These are phyloP conservation scores for Pisolithus sp. DNA, from an alignment of 768 basidiomycete genomes.

Conservation along the genomic window DNA sequence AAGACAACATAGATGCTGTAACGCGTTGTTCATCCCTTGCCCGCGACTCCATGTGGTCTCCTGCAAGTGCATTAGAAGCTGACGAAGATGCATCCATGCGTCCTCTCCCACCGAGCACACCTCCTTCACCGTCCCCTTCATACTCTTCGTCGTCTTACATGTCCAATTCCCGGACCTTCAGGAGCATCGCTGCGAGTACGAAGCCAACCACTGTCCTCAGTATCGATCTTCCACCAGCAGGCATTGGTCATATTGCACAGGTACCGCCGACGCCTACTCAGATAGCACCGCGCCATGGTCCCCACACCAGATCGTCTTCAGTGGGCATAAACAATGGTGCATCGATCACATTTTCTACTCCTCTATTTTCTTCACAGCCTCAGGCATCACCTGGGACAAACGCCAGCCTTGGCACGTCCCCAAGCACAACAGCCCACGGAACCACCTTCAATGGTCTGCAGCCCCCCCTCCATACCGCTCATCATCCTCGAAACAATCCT, in stretches of 20 bases:
- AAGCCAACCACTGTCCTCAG: conserved; percentile 95
- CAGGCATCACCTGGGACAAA: conserved; percentile 32
- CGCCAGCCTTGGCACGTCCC: conserved; percentile 12
- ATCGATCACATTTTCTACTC: conserved; percentile 69
- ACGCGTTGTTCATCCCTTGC: conserved; percentile 53
- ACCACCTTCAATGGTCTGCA: conserved; percentile 40
- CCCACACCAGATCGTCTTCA: conserved; percentile 59
- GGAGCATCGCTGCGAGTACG: conserved; percentile 80
- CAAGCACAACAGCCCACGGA: conserved; percentile 27
- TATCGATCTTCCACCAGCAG: conserved; percentile 72
- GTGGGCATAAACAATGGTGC: conserved; percentile 46
- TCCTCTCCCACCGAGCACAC: conserved; percentile 82
- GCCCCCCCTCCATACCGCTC: conserved; percentile 84
- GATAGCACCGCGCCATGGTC: conserved; percentile 42
- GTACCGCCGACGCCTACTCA: conserved; percentile 59
- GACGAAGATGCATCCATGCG: conserved; percentile 93
- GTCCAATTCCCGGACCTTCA: conserved; percentile 75
- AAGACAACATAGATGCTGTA: conserved; percentile 42
- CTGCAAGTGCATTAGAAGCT: conserved; percentile 68
- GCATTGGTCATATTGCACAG: conserved; percentile 90
- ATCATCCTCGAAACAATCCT: conserved; percentile 94
- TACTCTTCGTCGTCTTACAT: conserved; percentile 79
- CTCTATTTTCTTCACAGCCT: conserved; percentile 45
- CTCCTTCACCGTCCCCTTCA: conserved; percentile 82
- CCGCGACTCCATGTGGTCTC: conserved; percentile 76